Evolutionary conservation across 805 yeast species (phyloP), one percentile per base, ranked within the genome.

Genomic region (Yarrowia sp.): DNA sequence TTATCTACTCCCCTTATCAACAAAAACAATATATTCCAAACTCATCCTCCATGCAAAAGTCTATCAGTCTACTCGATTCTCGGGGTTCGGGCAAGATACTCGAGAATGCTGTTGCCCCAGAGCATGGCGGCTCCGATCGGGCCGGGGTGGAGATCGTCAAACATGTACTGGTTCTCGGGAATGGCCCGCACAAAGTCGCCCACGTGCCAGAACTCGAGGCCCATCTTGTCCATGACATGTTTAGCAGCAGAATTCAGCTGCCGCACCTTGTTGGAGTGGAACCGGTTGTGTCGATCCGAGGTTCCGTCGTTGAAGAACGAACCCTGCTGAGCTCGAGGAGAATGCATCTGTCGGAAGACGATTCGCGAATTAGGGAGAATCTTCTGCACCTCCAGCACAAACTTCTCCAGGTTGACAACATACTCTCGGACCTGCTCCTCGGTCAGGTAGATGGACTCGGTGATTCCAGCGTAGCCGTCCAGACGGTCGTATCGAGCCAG

Each of bases 91-190:
- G 70, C 68, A 26, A 68, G 68, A 42, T 64, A 68, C 59, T 68
- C 70, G 11, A 68, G 46, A n/a, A 68, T 45, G 40, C 64, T 48
- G 58, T 65, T 65, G 32, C 70, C 70, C 70, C 70, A 68, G n/a
- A 68, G 67, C 52, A 53, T 46, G 36, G 68, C 42, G 7, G 68
- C 69, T 14, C 67, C 68, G 14, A 67, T 42, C 16, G 49, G 45
- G 10, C 68, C 68, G 16, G 69, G 69, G 43, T 68, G 70, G 15
- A 68, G 38, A 65, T 68, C 69, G 41, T 68, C 70, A 19, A 64
- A 52, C 70, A 68, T 64, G 50, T 68, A 68, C 52, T 68, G 63
- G 48, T 50, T 55, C 26, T 56, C 69, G 26, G 70, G 70, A 11
- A 68, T 36, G 50, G 50, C 70, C 7, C 70, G 45, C 26, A 68